These are phyloP conservation scores for Beauveria medogensis DNA, from an alignment of 2,329 filamentous ascomycete species.

Conservation along the genomic window DNA sequence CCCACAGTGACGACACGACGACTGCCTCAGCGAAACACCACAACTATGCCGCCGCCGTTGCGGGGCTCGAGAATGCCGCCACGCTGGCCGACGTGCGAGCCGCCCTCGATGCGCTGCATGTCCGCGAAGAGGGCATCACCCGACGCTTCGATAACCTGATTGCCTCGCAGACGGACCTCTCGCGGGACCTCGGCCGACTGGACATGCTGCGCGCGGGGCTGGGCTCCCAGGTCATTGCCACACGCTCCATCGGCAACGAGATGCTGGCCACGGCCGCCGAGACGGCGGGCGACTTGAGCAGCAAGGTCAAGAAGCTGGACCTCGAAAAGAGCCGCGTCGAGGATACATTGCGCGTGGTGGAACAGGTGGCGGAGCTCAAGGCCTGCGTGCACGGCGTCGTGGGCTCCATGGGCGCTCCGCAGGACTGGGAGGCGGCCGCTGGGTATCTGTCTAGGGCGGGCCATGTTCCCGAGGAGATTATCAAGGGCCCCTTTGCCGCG, in stretches of 20 bases:
- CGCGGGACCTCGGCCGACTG: conserved; percentile 76
- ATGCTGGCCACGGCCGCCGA: conserved; percentile 83
- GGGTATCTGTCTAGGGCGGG: conserved; percentile 78
- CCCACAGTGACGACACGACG: conserved; percentile 23
- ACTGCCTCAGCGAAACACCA: conserved; percentile 4
- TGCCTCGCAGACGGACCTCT: conserved; percentile 76
- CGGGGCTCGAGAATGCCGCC: conserved; percentile 57
- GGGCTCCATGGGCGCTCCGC: conserved; percentile 92
- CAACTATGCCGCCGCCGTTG: conserved; percentile 11
- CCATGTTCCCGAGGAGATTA: conserved; percentile 70
- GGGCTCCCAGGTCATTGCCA: conserved; percentile 76
- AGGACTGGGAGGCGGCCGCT: conserved; percentile 97
- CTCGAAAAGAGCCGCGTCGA: conserved; percentile 87
- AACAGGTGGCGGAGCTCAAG: conserved; percentile 94
- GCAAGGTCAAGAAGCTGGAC: conserved; percentile 79
- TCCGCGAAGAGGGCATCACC: conserved; percentile 67
- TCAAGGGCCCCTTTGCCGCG: conserved; percentile 78
- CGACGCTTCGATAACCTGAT: conserved; percentile 68
- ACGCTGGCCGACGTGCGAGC: conserved; percentile 73
- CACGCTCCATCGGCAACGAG: conserved; percentile 75
- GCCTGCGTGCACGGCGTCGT: conserved; percentile 91
- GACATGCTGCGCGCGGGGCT: conserved; percentile 85
- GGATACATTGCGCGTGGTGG: conserved; percentile 82
- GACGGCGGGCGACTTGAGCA: conserved; percentile 78
- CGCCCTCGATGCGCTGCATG: conserved; percentile 65